These are phyloP conservation scores for Fusarium tupiense DNA, from an alignment of 2,329 filamentous ascomycete genomes.

Conservation along the genomic window DNA sequence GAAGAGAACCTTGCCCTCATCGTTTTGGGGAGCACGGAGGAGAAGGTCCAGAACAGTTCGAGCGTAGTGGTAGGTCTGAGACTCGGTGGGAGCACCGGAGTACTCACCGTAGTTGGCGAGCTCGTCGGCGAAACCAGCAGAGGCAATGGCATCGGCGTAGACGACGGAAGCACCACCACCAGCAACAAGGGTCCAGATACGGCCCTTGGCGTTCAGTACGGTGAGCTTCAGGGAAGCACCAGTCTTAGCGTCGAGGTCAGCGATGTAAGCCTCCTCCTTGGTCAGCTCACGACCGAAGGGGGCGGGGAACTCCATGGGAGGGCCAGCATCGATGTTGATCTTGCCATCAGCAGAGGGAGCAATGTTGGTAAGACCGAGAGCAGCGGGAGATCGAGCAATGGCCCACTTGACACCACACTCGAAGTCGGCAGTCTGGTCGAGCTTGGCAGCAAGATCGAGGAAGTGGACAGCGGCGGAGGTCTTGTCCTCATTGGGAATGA, in stretches of 20 bases:
- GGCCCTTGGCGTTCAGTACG: slow-evolving; percentile 88
- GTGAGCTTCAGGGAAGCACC: slow-evolving; percentile 99
- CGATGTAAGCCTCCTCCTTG: slow-evolving; percentile 99
- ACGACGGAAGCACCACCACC: slow-evolving; percentile 99
- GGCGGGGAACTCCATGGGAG: slow-evolving; percentile 98
- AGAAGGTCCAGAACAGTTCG: slow-evolving; percentile 96
- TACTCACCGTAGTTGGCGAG: slow-evolving; percentile 99
- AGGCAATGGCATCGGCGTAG: slow-evolving; percentile 98
- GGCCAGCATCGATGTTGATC: slow-evolving; percentile 93
- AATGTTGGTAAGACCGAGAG: slow-evolving; percentile 81
- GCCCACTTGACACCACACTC: slow-evolving; percentile 99
- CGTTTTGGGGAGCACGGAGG: slow-evolving; percentile 85
- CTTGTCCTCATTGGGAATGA: slow-evolving; percentile 91
- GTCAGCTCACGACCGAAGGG: slow-evolving; percentile 98
- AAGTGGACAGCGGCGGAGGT: slow-evolving; percentile 97
- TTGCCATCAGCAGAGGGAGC: slow-evolving; percentile 72
- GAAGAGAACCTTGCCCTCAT: slow-evolving; percentile 98
- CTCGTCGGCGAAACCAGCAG: slow-evolving; percentile 92
- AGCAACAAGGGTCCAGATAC: slow-evolving; percentile 97
- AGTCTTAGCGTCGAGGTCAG: slow-evolving; percentile 98
- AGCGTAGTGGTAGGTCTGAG: slow-evolving; percentile 99
- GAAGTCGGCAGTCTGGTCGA: slow-evolving; percentile 99
- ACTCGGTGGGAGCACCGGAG: slow-evolving; percentile 98
- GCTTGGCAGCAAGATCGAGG: slow-evolving; percentile 97
- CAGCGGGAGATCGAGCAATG: slow-evolving; percentile 88